Evolutionary conservation across 108 stramenopile species (phyloP).

Genomic region (Skeletonema grethae): DNA sequence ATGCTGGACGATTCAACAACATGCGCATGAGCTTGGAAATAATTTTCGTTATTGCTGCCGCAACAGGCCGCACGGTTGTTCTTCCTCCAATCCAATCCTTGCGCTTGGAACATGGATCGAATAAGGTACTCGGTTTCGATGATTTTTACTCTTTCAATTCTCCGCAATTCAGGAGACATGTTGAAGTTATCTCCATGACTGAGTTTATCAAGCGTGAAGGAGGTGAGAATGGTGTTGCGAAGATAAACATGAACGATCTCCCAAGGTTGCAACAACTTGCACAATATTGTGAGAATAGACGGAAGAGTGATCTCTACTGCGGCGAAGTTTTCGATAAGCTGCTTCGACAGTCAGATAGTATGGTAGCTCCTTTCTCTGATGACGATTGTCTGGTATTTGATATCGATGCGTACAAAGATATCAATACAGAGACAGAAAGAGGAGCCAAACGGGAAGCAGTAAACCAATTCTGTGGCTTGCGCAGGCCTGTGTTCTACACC

Average conservation of each 20-base stretch:
- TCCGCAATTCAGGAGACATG: slow-evolving; percentile 47
- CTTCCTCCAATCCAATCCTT: slow-evolving; percentile 72
- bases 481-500: slow-evolving; percentile 38
- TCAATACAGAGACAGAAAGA: slow-evolving; percentile 11
- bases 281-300: slow-evolving; percentile 52
- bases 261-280: slow-evolving; percentile 42
- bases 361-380: slow-evolving; percentile 23
- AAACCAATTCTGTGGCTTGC: slow-evolving; percentile 40
- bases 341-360: slow-evolving; percentile 4
- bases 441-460: slow-evolving; percentile 10
- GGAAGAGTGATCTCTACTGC: slow-evolving; percentile 50
- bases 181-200: slow-evolving; percentile 50
- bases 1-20: slow-evolving; percentile 82
- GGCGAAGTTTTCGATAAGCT: slow-evolving; percentile 37
- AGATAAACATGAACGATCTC: slow-evolving; percentile 16
- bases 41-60: slow-evolving; percentile 78
- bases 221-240: slow-evolving; percentile 45
- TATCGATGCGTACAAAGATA: slow-evolving; percentile 41
- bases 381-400: slow-evolving; percentile 75
- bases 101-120: slow-evolving; percentile 51
- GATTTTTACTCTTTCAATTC: slow-evolving; percentile 80
- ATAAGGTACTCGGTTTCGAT: slow-evolving; percentile 66
- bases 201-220: slow-evolving; percentile 52
- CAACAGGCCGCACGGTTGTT: slow-evolving; percentile 85
- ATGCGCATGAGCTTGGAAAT: slow-evolving; percentile 87